These are phyloP conservation scores for Paraurostyla sp. DNA, from an alignment of 73 alveolate species.

Conservation along the genomic window DNA sequence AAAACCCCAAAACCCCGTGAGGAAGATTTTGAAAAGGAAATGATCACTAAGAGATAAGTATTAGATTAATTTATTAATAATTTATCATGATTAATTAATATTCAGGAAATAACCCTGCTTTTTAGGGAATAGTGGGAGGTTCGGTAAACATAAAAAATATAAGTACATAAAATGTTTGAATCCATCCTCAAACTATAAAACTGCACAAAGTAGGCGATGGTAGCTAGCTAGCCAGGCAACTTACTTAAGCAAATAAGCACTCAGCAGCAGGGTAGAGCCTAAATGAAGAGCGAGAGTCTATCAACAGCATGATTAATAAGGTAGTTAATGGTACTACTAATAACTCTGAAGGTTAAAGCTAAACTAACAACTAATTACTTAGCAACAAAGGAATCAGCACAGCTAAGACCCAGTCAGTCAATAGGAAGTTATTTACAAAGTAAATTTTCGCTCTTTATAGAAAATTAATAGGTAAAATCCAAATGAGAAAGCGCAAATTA, in stretches of 20 bases:
- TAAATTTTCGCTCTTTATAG: background rate
- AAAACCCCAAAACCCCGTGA: too few relatives aligned
- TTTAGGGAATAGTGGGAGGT: constrained; percentile 4
- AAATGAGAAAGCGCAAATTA: background rate
- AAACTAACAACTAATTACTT: background rate
- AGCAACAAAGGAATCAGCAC: background rate
- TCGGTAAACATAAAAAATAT: background rate
- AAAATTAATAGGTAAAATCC: background rate
- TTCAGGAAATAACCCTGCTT: constrained; percentile 14
- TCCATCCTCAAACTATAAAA: background rate
- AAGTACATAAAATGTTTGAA: background rate
- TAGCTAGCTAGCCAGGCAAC: background rate
- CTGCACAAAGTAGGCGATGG: background rate
- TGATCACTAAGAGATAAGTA: too few relatives aligned
- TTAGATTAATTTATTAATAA: background rate
- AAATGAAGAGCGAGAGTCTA: background rate
- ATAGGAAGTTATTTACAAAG: background rate
- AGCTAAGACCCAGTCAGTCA: background rate
- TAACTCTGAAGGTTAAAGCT: background rate
- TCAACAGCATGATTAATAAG: constrained; percentile 22
- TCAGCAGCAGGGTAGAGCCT: background rate
- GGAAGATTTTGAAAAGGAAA: too few relatives aligned
- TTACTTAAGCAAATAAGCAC: background rate
- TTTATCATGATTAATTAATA: constrained; percentile 17
- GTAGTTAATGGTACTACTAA: background rate